These are phyloP conservation scores for Sporobolomyces roseus DNA, from an alignment of 768 basidiomycete genomes.

Conservation along the genomic window DNA sequence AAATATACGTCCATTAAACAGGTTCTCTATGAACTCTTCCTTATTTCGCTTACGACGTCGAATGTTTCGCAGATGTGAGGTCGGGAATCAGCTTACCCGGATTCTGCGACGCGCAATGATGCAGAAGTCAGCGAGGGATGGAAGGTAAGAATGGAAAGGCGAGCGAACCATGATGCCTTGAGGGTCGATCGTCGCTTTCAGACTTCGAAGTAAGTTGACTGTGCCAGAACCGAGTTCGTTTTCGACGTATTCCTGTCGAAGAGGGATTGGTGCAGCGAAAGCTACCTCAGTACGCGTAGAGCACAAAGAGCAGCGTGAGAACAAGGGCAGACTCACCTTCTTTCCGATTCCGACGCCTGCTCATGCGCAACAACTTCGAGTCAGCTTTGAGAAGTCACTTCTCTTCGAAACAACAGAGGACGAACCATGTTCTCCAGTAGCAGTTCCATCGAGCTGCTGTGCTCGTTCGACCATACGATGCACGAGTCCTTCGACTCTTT, in stretches of 20 bases:
- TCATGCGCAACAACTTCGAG: too few relatives aligned
- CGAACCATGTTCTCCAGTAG: constrained; percentile 51
- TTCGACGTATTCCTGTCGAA: constrained; percentile 59
- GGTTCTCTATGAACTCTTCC: too few relatives aligned
- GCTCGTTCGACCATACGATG: constrained; percentile 50
- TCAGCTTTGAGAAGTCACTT: too few relatives aligned
- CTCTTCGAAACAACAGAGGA: too few relatives aligned
- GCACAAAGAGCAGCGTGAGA: neutral
- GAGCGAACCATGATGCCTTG: constrained; percentile 59
- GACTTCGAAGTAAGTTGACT: constrained; percentile 73
- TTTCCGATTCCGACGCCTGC: constrained; percentile 24
- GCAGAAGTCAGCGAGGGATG: too few relatives aligned
- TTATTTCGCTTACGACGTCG: constrained; percentile 10
- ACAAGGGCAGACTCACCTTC: constrained; percentile 7
- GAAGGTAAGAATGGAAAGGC: neutral
- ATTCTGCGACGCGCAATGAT: constrained; percentile 7
- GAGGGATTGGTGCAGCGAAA: too few relatives aligned
- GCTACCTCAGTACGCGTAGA: neutral
- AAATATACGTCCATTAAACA: neutral
- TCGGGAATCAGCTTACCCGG: constrained; percentile 37
- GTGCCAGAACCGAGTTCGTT: constrained; percentile 79
- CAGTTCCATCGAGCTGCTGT: constrained; percentile 52
- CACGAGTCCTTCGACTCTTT: constrained; percentile 40
- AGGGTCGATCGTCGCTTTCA: constrained; percentile 78
- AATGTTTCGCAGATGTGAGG: too few relatives aligned